phyloP scores from a whole-genome alignment of 1,284 basidiomycete genomes.

The Leccinum brunneo-olivaceum region DNA sequence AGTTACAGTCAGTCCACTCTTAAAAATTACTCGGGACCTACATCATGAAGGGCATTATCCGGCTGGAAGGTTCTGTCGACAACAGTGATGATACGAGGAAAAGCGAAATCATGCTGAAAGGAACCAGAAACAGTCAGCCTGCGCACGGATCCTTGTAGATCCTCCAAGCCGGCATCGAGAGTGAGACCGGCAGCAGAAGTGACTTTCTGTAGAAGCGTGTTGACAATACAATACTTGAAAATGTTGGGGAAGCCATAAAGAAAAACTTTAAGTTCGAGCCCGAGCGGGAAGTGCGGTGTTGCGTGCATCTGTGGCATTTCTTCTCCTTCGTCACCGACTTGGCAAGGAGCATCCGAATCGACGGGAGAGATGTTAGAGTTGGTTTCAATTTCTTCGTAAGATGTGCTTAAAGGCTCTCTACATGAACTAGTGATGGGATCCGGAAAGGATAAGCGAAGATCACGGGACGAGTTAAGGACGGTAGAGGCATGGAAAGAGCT shows the following conservation, averaged over 20 bases:
- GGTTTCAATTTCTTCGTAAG: slow-evolving; percentile 25
- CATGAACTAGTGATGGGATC: slow-evolving; percentile 66
- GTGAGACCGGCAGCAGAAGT: slow-evolving; percentile 26
- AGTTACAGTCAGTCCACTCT: slow-evolving; percentile 39
- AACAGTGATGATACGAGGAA: slow-evolving; percentile 38
- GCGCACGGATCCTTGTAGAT: slow-evolving; percentile 20
- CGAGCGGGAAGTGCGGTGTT: slow-evolving; percentile 31
- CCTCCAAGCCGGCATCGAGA: slow-evolving; percentile 15
- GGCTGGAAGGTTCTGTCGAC: slow-evolving; percentile 45
- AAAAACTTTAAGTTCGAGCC: slow-evolving; percentile 47
- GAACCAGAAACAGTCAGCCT: slow-evolving; percentile 21
- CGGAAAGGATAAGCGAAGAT: slow-evolving; percentile 70
- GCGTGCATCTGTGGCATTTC: slow-evolving; percentile 16
- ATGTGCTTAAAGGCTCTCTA: slow-evolving; percentile 31
- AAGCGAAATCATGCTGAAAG: slow-evolving; percentile 17
- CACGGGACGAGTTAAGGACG: slow-evolving; percentile 53
- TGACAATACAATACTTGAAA: slow-evolving; percentile 53
- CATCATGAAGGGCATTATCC: slow-evolving; percentile 32
- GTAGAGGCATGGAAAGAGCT: slow-evolving; percentile 49
- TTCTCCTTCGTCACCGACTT: slow-evolving; percentile 20
- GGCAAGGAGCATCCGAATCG: slow-evolving; percentile 14
- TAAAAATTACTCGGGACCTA: slow-evolving; percentile 37
- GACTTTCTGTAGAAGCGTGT: slow-evolving; percentile 44
- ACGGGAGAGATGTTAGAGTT: slow-evolving; percentile 12
- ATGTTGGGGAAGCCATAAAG: slow-evolving; percentile 54